Conservation (phyloP, 768 basidiomycete species). For the Albatrellus ellisii region DNA sequence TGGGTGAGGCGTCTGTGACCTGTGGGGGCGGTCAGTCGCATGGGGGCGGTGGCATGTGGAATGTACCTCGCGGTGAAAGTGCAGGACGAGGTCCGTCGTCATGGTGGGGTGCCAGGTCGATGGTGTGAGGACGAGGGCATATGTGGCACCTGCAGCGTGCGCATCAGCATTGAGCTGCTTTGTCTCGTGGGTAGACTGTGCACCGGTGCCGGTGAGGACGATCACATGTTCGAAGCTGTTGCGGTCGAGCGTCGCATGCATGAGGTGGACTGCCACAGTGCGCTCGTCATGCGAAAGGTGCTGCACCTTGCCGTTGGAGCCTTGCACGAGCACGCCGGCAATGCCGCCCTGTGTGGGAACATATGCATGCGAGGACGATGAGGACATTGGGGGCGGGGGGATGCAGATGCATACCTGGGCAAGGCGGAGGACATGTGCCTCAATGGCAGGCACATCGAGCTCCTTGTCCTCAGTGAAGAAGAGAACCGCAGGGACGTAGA, state of each 20-base stretch:
- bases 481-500: conserved; percentile 70
- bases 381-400: conserved; percentile 3
- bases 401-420: conserved; percentile 36
- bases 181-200: conserved; percentile 68
- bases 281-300: conserved; percentile 66
- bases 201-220: conserved; percentile 77
- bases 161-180: conserved; percentile 59
- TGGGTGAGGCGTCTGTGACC: conserved; percentile 57
- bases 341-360: conserved; percentile 53
- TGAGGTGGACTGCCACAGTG: conserved; percentile 44
- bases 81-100: conserved; percentile 46
- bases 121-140: conserved; percentile 62
- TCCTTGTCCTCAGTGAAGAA: conserved; percentile 61
- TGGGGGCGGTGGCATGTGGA: too few species aligned
- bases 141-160: conserved; percentile 67
- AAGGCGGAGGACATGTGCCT: conserved; percentile 59
- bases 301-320: conserved; percentile 66
- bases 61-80: conserved; percentile 51
- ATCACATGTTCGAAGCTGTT: conserved; percentile 54
- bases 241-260: conserved; percentile 58
- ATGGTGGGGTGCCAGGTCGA: conserved; percentile 59
- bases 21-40: conserved; percentile 19
- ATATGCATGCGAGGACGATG: background rate
- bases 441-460: conserved; percentile 52
- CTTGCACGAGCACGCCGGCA: conserved; percentile 60